phyloP scores from a whole-genome alignment of 1,284 basidiomycete genomes.

The Ceraceosorus guamensis region DNA sequence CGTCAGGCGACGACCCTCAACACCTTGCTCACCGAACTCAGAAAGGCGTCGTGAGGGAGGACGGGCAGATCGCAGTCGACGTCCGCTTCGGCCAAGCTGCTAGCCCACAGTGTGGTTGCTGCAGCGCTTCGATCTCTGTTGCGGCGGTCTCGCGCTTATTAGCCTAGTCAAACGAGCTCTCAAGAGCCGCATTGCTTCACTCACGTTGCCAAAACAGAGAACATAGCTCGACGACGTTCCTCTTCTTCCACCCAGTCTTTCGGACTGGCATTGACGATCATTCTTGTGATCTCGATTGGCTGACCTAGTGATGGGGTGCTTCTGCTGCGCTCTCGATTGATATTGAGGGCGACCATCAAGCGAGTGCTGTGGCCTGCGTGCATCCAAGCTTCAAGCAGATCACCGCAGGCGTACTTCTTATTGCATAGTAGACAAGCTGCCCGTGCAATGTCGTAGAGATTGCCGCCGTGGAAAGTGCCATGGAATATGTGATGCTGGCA shows the following conservation, averaged over 20 bases:
- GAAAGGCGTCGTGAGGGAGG: constrained; percentile 19
- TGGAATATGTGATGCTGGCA: constrained; percentile 3
- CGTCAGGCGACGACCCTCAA: no score
- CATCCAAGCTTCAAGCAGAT: constrained; percentile 34
- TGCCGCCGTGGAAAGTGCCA: constrained; percentile 12
- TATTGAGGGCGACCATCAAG: neutral
- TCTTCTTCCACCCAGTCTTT: constrained; percentile 14
- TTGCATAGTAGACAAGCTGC: constrained; percentile 21
- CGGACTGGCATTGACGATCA: constrained; percentile 3
- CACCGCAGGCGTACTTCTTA: constrained; percentile 28
- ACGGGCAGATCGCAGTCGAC: constrained; percentile 27
- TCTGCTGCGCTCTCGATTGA: constrained; percentile 1
- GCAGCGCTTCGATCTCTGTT: constrained; percentile 25
- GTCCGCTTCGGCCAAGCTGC: constrained; percentile 25
- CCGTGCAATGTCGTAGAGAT: constrained; percentile 23
- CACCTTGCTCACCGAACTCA: no score
- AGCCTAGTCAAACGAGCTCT: neutral
- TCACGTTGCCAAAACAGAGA: constrained; percentile 6
- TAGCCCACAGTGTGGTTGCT: constrained; percentile 29
- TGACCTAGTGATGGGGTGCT: neutral
- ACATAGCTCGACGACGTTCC: constrained; percentile 11
- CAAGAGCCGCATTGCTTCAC: neutral
- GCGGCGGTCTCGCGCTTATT: neutral
- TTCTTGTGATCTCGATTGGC: constrained; percentile 5
- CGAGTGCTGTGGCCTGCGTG: constrained; percentile 8